These are phyloP conservation scores for Cystoderma amianthinum DNA, from an alignment of 768 basidiomycete species.

Conservation along the genomic window DNA sequence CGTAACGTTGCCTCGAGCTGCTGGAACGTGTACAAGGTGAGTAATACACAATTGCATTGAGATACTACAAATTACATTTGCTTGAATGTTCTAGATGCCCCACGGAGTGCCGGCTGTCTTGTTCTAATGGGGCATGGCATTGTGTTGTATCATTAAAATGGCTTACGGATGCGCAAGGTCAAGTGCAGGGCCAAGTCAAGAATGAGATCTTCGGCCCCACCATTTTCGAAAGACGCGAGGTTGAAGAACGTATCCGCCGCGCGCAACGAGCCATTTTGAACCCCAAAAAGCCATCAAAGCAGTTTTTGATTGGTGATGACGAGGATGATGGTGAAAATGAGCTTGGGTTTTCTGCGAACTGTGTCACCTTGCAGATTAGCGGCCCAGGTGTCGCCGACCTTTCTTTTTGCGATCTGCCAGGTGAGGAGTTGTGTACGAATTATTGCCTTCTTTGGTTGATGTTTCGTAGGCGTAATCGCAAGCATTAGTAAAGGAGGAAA, in stretches of 20 bases:
- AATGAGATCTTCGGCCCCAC: slow-evolving; percentile 31
- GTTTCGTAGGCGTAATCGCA: slow-evolving; percentile 39
- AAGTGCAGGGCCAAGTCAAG: slow-evolving; percentile 20
- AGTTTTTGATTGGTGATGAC: slow-evolving; percentile 26
- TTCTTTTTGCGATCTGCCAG: slow-evolving; percentile 51
- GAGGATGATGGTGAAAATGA: slow-evolving; percentile 13
- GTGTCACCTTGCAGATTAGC: slow-evolving; percentile 43
- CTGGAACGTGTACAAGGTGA: slow-evolving; percentile 62
- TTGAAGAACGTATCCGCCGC: slow-evolving; percentile 54
- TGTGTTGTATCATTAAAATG: slow-evolving; percentile 37
- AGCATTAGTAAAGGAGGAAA: slow-evolving; percentile 39
- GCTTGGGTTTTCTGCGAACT: slow-evolving; percentile 40
- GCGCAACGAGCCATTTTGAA: slow-evolving; percentile 59
- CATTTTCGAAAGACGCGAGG: slow-evolving; percentile 37
- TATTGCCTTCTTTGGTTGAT: neutral
- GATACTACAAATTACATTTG: no score
- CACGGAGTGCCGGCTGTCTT: slow-evolving; percentile 40
- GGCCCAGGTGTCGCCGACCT: slow-evolving; percentile 49
- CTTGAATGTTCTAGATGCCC: slow-evolving; percentile 39
- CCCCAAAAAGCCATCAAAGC: slow-evolving; percentile 21
- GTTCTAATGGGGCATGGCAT: slow-evolving; percentile 29
- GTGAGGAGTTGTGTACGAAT: slow-evolving; percentile 12
- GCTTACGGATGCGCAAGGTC: slow-evolving; percentile 23
- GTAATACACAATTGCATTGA: neutral
- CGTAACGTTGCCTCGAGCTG: slow-evolving; percentile 52